Evolutionary conservation across 2,329 filamentous ascomycete genomes (phyloP).

Genomic region (Sclerotinia subarctica): DNA sequence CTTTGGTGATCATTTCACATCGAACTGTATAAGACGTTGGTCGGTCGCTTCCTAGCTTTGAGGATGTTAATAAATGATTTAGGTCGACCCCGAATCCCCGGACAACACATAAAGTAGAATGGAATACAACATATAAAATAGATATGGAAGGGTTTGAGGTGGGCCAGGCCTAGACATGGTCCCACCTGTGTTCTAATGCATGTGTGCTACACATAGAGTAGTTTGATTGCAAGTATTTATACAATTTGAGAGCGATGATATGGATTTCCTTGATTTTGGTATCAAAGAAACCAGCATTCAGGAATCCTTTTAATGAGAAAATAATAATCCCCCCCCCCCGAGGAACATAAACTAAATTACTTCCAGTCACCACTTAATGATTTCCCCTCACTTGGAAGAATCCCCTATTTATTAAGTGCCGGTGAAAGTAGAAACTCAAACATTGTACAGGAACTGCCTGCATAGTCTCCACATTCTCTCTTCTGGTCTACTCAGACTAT

Average conservation of each 20-base stretch:
- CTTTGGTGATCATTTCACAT: slow-evolving; percentile 25
- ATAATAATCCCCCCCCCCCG: no score
- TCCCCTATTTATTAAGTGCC: background rate
- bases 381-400: background rate
- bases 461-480: background rate
- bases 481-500: background rate
- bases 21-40: slow-evolving; percentile 19
- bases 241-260: no score
- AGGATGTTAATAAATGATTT: background rate
- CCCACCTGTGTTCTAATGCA: background rate
- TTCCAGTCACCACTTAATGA: background rate
- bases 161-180: background rate
- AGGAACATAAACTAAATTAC: background rate
- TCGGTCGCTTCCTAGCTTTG: slow-evolving; percentile 26
- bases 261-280: no score
- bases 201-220: no score
- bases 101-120: background rate
- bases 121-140: background rate
- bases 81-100: background rate
- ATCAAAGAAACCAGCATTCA: no score
- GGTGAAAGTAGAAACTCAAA: background rate
- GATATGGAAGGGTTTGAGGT: background rate
- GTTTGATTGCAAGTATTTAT: no score
- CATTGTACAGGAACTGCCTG: background rate
- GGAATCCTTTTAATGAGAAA: no score